These are phyloP conservation scores for Fusarium nodosum DNA, from an alignment of 2,329 filamentous ascomycete genomes.

Conservation along the genomic window DNA sequence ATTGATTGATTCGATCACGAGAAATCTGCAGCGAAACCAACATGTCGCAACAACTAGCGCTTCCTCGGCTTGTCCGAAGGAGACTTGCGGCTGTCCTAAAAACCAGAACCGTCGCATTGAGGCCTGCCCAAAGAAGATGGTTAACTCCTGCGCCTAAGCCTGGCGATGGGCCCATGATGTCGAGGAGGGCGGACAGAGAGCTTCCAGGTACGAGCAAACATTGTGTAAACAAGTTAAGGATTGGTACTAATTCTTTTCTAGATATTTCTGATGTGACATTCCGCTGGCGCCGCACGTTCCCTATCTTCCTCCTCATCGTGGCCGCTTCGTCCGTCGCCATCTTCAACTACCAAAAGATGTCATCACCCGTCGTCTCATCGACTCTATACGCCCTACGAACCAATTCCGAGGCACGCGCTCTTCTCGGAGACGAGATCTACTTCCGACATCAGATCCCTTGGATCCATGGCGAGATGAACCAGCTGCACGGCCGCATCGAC, in stretches of 20 bases:
- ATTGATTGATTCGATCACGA: constrained; percentile 16
- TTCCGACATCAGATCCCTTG: constrained; percentile 84
- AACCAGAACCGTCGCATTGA: constrained; percentile 30
- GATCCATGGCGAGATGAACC: constrained; percentile 91
- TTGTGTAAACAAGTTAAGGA: neutral
- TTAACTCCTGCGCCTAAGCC: constrained; percentile 68
- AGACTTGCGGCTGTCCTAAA: constrained; percentile 47
- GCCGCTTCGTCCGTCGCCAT: constrained; percentile 82
- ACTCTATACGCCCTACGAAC: constrained; percentile 94
- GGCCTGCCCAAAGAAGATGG: constrained; percentile 59
- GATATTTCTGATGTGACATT: constrained; percentile 62
- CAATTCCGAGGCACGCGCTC: constrained; percentile 77
- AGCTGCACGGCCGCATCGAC: constrained; percentile 91
- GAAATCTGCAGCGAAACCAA: constrained; percentile 7
- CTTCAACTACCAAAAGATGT: constrained; percentile 99
- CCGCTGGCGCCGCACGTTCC: constrained; percentile 79
- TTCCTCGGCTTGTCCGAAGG: constrained; percentile 48
- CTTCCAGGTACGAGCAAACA: constrained; percentile 66
- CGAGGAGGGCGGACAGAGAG: constrained; percentile 74
- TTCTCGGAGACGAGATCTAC: constrained; percentile 89
- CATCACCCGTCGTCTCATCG: constrained; percentile 86
- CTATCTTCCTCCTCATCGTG: constrained; percentile 82
- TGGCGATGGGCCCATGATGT: constrained; percentile 74
- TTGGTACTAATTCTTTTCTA: constrained; percentile 37
- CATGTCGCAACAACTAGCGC: constrained; percentile 46